phyloP scores from a whole-genome alignment of 192 early-diverging fungal species.

The Backusella psychrophila region DNA sequence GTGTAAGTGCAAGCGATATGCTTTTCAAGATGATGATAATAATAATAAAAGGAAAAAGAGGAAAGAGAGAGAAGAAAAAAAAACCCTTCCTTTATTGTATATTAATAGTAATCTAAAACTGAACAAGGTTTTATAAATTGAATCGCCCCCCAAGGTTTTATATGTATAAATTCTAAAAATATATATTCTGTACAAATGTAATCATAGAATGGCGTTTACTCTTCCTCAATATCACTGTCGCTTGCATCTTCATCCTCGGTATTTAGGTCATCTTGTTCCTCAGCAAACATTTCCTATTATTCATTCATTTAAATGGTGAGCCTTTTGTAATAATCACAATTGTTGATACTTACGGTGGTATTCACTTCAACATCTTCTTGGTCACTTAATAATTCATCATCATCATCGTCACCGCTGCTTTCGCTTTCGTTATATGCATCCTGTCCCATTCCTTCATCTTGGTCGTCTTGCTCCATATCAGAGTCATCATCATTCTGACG shows the following conservation, averaged over 20 bases:
- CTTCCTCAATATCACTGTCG: conserved; percentile 17
- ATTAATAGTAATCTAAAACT: too few species aligned
- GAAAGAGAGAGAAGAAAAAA: neutral
- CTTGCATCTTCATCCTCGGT: conserved; percentile 16
- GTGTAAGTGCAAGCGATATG: neutral
- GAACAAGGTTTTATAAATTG: neutral
- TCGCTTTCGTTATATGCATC: neutral
- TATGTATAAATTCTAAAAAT: neutral
- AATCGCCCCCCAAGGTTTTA: neutral
- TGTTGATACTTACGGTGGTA: neutral
- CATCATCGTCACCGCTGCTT: conserved; percentile 2
- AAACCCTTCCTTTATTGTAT: neutral
- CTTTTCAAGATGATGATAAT: too few species aligned
- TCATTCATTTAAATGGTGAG: too few species aligned
- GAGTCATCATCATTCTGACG: conserved; percentile 28
- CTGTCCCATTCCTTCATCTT: neutral
- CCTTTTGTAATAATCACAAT: neutral
- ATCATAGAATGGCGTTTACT: neutral
- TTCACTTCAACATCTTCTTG: conserved; percentile 1
- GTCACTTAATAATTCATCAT: neutral
- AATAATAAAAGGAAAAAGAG: neutral
- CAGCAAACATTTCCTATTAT: conserved; percentile 2
- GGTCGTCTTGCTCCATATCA: conserved; percentile 12
- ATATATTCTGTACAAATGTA: neutral
- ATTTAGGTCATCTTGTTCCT: conserved; percentile 14